Evolutionary conservation across 306 rosid genomes (phyloP).

Genomic region (Carpinus fangiana): DNA sequence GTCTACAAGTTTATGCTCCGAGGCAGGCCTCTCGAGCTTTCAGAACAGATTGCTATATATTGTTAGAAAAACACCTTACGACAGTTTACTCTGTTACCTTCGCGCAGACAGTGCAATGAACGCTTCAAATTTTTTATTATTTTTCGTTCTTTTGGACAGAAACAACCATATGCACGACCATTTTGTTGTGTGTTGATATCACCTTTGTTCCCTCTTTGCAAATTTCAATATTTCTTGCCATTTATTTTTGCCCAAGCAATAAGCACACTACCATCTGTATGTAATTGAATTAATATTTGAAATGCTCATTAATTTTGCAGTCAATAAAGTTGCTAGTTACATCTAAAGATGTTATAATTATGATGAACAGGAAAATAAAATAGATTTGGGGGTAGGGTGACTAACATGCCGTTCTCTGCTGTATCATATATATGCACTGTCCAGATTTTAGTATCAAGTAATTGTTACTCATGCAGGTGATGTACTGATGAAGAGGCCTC

Average conservation of each 20-base stretch:
- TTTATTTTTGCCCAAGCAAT: background rate
- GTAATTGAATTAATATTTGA: background rate
- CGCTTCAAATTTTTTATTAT: too few species aligned
- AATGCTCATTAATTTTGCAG: background rate
- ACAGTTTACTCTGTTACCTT: background rate
- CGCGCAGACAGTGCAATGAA: too few species aligned
- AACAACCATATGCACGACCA: background rate
- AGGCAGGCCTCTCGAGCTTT: background rate
- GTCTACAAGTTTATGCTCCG: background rate
- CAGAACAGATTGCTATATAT: background rate
- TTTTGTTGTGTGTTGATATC: background rate
- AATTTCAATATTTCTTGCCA: background rate
- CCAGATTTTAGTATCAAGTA: background rate
- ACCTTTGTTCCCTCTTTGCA: background rate
- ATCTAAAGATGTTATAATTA: background rate
- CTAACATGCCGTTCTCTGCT: background rate
- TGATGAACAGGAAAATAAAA: background rate
- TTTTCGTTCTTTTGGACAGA: background rate
- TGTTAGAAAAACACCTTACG: background rate
- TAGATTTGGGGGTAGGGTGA: too few species aligned
- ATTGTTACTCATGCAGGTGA: constrained; percentile 28
- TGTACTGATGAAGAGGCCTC: constrained; percentile 32
- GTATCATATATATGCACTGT: background rate
- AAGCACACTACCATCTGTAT: background rate
- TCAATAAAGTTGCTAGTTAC: background rate